Conservation (phyloP, 2,329 filamentous ascomycete genomes). For the Trichophaea hybrida region DNA sequence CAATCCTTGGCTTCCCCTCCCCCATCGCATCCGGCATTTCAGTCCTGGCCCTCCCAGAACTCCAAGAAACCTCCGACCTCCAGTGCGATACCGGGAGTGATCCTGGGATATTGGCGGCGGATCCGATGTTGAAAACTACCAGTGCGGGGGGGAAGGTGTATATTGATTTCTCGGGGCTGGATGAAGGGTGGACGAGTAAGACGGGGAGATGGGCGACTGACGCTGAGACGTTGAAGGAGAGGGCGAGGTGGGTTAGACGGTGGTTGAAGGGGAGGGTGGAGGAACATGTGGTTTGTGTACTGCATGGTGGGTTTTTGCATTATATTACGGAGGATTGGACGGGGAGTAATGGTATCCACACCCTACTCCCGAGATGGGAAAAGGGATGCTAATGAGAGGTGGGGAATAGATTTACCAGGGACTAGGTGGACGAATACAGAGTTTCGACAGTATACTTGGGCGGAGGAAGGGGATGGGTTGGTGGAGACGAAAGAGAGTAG, state of each 20-base stretch:
- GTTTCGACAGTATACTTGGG: constrained; percentile 23
- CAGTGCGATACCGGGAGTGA: constrained; percentile 30
- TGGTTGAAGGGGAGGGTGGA: constrained; percentile 27
- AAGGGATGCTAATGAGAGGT: background rate
- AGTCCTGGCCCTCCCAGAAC: constrained; percentile 27
- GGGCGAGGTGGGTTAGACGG: constrained; percentile 26
- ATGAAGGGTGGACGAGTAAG: constrained; percentile 1
- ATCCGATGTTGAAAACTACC: constrained; percentile 26
- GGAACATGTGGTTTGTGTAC: constrained; percentile 28
- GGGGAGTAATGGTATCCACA: constrained; percentile 5
- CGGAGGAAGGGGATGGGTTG: constrained; percentile 8
- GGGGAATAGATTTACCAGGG: background rate
- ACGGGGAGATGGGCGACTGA: constrained; percentile 25
- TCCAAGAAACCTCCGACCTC: constrained; percentile 28
- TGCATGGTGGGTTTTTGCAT: constrained; percentile 28
- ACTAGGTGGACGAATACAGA: constrained; percentile 26
- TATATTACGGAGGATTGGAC: constrained; percentile 25
- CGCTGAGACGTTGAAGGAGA: constrained; percentile 18
- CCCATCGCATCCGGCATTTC: constrained; percentile 16
- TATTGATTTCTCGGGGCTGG: background rate
- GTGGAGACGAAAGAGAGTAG: constrained; percentile 22
- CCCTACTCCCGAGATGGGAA: background rate
- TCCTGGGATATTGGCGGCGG: constrained; percentile 24
- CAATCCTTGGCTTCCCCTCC: constrained; percentile 27
- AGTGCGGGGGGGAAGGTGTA: constrained; percentile 24